These are phyloP conservation scores for Penicillium lagena DNA, from an alignment of 495 filamentous ascomycete genomes.

Conservation along the genomic window DNA sequence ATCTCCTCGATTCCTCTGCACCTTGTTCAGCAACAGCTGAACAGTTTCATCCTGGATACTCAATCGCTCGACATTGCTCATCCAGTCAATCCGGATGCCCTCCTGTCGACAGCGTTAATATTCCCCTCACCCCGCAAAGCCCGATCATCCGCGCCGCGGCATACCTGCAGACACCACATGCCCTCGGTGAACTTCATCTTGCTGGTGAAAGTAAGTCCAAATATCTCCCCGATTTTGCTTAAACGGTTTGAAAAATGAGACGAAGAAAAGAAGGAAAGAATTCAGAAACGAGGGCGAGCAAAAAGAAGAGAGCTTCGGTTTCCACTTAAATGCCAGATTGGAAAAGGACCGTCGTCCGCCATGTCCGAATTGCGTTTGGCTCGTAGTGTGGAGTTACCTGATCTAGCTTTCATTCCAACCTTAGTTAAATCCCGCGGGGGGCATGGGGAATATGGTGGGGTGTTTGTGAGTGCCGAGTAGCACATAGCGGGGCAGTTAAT, in stretches of 20 bases:
- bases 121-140: neutral
- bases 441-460: neutral
- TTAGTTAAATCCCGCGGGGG: neutral
- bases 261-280: neutral
- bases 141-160: neutral
- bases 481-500: slow-evolving; percentile 5
- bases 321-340: slow-evolving; percentile 8
- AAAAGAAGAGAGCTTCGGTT: neutral
- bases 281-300: neutral
- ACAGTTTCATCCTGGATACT: slow-evolving; percentile 26
- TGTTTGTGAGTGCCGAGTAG: neutral
- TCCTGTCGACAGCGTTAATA: slow-evolving; percentile 17
- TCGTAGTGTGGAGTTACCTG: neutral
- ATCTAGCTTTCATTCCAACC: neutral
- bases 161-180: slow-evolving; percentile 37
- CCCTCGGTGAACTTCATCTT: slow-evolving; percentile 43
- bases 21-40: slow-evolving; percentile 35
- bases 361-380: slow-evolving; percentile 8
- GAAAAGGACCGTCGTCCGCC: slow-evolving; percentile 17
- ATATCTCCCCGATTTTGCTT: too few species aligned
- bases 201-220: neutral
- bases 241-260: too few species aligned
- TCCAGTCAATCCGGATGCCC: slow-evolving; percentile 38
- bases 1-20: slow-evolving; percentile 45
- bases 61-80: slow-evolving; percentile 41